phyloP scores from a whole-genome alignment of 2,329 filamentous ascomycete species.

The Cladosporium phlei region DNA sequence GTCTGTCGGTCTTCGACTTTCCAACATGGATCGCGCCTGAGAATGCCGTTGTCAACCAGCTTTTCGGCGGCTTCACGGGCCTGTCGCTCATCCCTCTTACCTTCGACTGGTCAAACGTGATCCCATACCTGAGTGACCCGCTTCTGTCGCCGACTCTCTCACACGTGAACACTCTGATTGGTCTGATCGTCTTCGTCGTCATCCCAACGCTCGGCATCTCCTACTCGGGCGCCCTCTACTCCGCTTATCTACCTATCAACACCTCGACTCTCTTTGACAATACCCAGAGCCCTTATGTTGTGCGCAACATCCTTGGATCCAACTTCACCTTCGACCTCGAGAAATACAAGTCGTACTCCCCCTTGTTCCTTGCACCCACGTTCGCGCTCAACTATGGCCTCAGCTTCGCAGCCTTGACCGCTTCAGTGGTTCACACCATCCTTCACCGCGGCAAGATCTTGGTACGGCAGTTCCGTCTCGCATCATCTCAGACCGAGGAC shows the following conservation, averaged over 20 bases:
- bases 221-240: constrained; percentile 73
- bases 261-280: constrained; percentile 84
- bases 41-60: constrained; percentile 74
- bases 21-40: constrained; percentile 84
- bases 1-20: constrained; percentile 81
- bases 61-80: constrained; percentile 82
- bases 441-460: constrained; percentile 69
- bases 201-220: constrained; percentile 62
- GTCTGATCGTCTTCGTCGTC: constrained; percentile 67
- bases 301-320: constrained; percentile 69
- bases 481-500: constrained; percentile 66
- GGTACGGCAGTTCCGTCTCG: background rate
- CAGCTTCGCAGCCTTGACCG: constrained; percentile 77
- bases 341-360: constrained; percentile 75
- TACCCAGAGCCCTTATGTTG: constrained; percentile 71
- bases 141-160: constrained; percentile 67
- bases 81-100: constrained; percentile 78
- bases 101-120: constrained; percentile 76
- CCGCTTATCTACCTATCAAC: constrained; percentile 79
- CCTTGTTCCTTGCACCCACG: constrained; percentile 79
- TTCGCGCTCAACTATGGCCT: constrained; percentile 83
- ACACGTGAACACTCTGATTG: constrained; percentile 49
- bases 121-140: constrained; percentile 16
- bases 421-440: constrained; percentile 72
- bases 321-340: constrained; percentile 74